A percentile compares a stretch with the other conserved stretches of the same genome.
These are phyloP conservation scores for Claviceps cyperi DNA, from an alignment of 2,329 filamentous ascomycete genomes.

Conservation along the genomic window DNA sequence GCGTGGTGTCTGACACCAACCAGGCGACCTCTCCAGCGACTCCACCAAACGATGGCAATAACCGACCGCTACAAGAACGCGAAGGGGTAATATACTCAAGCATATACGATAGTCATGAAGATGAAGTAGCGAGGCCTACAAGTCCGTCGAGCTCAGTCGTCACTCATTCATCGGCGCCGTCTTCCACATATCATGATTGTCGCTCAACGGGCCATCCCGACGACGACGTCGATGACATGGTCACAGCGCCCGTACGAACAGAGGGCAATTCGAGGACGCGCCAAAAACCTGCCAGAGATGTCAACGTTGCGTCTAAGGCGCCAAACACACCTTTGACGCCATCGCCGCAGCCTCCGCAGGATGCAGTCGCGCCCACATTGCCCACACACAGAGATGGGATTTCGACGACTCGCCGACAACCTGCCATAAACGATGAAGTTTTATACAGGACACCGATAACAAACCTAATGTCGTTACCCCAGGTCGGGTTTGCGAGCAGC, in stretches of 20 bases:
- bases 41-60: constrained; percentile 6
- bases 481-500: neutral
- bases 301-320: too few relatives aligned
- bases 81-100: neutral
- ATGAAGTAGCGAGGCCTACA: neutral
- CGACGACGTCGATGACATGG: neutral
- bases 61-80: neutral
- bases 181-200: neutral
- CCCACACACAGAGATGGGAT: neutral
- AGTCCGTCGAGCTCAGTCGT: neutral
- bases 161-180: constrained; percentile 1
- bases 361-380: neutral
- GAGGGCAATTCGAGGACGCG: neutral
- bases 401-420: neutral
- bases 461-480: neutral
- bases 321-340: neutral
- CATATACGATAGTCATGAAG: neutral
- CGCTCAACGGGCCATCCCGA: neutral
- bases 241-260: neutral
- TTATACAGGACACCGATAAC: neutral
- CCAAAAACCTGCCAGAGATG: neutral
- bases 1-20: constrained; percentile 23
- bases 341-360: too few relatives aligned
- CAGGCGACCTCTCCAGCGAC: constrained; percentile 13
- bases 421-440: neutral